Evolutionary conservation across 2,329 filamentous ascomycete genomes (phyloP).

Genomic region (Trichoderma polysporum): DNA sequence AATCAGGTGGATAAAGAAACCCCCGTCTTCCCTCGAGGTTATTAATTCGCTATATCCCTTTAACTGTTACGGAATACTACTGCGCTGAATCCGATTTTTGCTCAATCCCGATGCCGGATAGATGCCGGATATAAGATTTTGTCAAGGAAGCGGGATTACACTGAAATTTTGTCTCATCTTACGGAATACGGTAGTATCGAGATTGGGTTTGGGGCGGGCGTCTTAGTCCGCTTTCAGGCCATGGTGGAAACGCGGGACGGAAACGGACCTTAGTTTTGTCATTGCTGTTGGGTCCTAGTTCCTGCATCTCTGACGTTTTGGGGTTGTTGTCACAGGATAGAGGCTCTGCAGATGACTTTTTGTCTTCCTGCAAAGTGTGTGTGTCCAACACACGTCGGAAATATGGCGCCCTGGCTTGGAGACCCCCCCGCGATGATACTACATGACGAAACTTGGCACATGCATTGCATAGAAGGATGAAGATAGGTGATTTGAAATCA

Average conservation of each 20-base stretch:
- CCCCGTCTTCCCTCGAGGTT: not conserved
- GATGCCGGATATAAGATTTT: not conserved
- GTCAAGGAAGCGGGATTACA: not conserved
- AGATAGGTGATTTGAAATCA: constrained; percentile 7
- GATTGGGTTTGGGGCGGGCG: not conserved
- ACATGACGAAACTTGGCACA: not conserved
- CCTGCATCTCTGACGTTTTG: not conserved
- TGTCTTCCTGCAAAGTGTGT: too few relatives aligned
- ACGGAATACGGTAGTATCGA: not conserved
- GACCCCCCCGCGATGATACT: not conserved
- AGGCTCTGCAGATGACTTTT: too few relatives aligned
- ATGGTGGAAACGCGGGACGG: too few relatives aligned
- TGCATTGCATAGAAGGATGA: not conserved
- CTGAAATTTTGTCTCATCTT: not conserved
- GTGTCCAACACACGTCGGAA: not conserved
- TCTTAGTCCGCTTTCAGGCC: not conserved
- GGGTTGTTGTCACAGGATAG: too few relatives aligned
- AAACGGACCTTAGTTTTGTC: too few relatives aligned
- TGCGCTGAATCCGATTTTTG: too few relatives aligned
- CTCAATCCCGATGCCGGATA: not conserved
- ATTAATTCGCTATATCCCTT: not conserved
- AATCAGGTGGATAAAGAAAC: not conserved
- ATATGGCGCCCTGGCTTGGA: not conserved
- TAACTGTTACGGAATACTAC: too few relatives aligned
- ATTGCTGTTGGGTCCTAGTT: not conserved